Conservation (phyloP, 306 rosid species). For the Glycine tomentella region DNA sequence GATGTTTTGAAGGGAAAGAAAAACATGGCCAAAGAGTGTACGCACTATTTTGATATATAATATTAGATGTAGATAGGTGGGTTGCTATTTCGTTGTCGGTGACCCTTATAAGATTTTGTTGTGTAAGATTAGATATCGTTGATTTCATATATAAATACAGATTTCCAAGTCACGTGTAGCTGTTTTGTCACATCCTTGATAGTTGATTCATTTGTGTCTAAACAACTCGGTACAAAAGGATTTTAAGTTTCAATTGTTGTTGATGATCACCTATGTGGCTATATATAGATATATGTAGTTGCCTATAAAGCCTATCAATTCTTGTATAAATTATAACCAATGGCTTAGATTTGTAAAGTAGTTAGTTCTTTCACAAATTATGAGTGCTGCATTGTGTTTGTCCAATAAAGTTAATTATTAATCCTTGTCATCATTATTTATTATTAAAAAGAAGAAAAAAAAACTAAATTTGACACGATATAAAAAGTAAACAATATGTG, state of each 20-base stretch:
- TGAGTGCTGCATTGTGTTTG: background rate
- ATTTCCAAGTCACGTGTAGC: slow-evolving; percentile 32
- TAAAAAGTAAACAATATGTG: background rate
- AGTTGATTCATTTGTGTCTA: slow-evolving; percentile 14
- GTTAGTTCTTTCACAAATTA: background rate
- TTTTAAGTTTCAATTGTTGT: slow-evolving; percentile 21
- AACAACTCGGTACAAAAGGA: background rate
- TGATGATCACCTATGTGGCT: slow-evolving; percentile 8
- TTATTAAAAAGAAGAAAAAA: background rate
- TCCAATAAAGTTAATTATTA: background rate
- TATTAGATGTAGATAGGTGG: slow-evolving; percentile 21
- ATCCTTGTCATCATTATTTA: background rate
- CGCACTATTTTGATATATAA: slow-evolving; percentile 3
- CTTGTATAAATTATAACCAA: too few species aligned
- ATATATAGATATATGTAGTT: background rate
- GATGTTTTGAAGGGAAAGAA: background rate
- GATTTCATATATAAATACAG: background rate
- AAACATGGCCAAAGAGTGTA: background rate
- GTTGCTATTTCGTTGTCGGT: slow-evolving; percentile 39
- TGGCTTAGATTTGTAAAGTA: background rate
- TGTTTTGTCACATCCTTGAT: too few species aligned
- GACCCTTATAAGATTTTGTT: slow-evolving; percentile 25
- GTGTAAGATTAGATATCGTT: slow-evolving; percentile 28
- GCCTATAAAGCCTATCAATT: too few species aligned
- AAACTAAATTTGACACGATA: background rate